Evolutionary conservation across 768 basidiomycete species (phyloP).

Genomic region (Pleurotus tuber-regium): DNA sequence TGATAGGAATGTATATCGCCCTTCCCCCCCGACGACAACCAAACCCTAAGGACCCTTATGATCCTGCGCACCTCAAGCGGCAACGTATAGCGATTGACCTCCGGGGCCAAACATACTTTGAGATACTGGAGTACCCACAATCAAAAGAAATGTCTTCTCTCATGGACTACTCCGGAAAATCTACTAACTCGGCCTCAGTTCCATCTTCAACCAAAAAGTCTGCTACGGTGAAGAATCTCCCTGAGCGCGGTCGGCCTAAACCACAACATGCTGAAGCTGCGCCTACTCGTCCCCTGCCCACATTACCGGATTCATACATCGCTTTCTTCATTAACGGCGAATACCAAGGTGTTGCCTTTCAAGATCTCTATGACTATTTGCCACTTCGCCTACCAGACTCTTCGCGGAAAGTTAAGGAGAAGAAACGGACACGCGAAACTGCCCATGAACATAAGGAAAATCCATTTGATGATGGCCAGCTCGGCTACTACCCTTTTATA

Average conservation of each 20-base stretch:
- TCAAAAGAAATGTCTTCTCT: conserved; percentile 91
- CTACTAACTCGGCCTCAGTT: conserved; percentile 49
- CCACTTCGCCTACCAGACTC: conserved; percentile 68
- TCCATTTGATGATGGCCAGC: conserved; percentile 87
- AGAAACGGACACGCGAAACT: conserved; percentile 60
- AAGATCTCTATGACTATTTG: conserved; percentile 86
- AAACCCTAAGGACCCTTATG: conserved; percentile 59
- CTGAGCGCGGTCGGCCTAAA: conserved; percentile 46
- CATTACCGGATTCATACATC: conserved; percentile 67
- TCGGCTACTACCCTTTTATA: conserved; percentile 95
- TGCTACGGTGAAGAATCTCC: conserved; percentile 60
- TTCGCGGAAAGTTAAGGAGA: conserved; percentile 62
- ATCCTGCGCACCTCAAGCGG: conserved; percentile 81
- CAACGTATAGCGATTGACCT: conserved; percentile 93
- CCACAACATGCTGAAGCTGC: conserved; percentile 35
- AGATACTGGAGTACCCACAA: conserved; percentile 84
- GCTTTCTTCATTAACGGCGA: conserved; percentile 93
- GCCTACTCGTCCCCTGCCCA: conserved; percentile 64
- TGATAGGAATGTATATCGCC: conserved; percentile 91
- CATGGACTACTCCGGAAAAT: conserved; percentile 72
- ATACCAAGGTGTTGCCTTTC: conserved; percentile 79
- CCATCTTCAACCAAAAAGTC: conserved; percentile 66
- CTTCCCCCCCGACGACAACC: conserved; percentile 69
- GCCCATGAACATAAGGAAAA: conserved; percentile 80
- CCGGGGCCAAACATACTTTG: conserved; percentile 97